Evolutionary conservation across 1,284 basidiomycete genomes (phyloP).

Genomic region (Sparassis latifolia): DNA sequence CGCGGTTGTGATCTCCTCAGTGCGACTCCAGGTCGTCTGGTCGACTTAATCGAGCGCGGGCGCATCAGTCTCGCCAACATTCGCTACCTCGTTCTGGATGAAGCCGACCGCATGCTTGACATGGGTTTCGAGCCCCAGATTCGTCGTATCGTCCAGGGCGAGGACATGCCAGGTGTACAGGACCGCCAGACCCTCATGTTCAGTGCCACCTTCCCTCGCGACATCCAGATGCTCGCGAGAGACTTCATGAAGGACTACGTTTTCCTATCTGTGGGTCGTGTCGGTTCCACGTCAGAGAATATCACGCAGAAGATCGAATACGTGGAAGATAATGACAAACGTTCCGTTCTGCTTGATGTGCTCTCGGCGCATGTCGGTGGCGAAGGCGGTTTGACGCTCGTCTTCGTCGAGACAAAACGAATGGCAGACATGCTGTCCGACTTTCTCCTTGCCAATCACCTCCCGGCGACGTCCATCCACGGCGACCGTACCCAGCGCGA

Average conservation of each 20-base stretch:
- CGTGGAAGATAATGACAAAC: conserved; percentile 97
- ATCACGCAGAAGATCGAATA: conserved; percentile 99
- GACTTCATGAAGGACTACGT: conserved; percentile 97
- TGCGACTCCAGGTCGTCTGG: conserved; percentile 97
- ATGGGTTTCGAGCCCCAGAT: conserved; percentile 99
- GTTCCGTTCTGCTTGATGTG: conserved; percentile 93
- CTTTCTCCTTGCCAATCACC: conserved; percentile 82
- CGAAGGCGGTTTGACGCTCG: conserved; percentile 77
- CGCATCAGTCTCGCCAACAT: conserved; percentile 96
- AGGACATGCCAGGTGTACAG: conserved; percentile 93
- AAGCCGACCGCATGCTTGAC: conserved; percentile 99
- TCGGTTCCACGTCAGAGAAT: conserved; percentile 98
- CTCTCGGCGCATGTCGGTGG: conserved; percentile 65
- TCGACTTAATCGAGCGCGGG: conserved; percentile 97
- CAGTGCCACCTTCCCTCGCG: conserved; percentile 97
- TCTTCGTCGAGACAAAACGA: conserved; percentile 99
- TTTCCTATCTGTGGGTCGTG: conserved; percentile 97
- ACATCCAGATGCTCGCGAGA: conserved; percentile 96
- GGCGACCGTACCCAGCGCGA: conserved; percentile 98
- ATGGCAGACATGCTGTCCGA: conserved; percentile 99
- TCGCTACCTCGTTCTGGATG: conserved; percentile 96
- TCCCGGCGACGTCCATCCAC: conserved; percentile 95
- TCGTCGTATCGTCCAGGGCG: conserved; percentile 94
- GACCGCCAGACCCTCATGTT: conserved; percentile 99
- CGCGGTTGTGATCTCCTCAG: conserved; percentile 96